Evolutionary conservation across 2,329 filamentous ascomycete species (phyloP).

Genomic region (Aspergillus sp.): DNA sequence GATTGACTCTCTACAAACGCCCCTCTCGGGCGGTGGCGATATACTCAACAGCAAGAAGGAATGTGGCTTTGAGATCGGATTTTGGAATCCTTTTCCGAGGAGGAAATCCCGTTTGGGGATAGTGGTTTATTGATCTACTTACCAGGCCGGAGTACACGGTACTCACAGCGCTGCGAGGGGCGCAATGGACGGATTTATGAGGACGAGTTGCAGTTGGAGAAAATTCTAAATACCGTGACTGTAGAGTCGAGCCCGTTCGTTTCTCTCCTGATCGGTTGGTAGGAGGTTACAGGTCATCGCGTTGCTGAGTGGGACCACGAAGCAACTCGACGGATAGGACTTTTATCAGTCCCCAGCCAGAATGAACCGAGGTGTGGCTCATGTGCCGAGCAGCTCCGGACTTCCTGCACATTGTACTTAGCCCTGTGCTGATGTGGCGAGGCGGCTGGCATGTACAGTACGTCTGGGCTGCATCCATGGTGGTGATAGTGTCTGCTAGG

Average conservation of each 20-base stretch:
- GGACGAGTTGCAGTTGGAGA: background rate
- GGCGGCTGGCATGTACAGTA: background rate
- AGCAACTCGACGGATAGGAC: background rate
- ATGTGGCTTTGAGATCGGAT: too few species aligned
- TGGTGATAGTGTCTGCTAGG: background rate
- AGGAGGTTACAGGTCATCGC: background rate
- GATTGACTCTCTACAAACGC: too few species aligned
- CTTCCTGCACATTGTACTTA: background rate
- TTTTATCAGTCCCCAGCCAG: background rate
- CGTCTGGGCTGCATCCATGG: background rate
- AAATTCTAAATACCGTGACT: background rate
- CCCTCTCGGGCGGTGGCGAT: too few species aligned
- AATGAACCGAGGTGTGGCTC: background rate
- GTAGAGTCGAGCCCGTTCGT: background rate
- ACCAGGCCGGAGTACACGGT: background rate
- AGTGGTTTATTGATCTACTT: background rate
- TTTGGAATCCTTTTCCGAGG: too few species aligned
- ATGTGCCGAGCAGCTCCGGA: background rate
- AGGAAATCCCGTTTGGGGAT: too few species aligned
- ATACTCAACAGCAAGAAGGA: too few species aligned
- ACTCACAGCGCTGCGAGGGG: too few species aligned
- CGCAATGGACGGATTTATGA: background rate
- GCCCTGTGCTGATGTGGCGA: conserved; percentile 1
- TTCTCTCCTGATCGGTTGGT: background rate
- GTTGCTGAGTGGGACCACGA: conserved; percentile 1